phyloP scores from a whole-genome alignment of 2,329 filamentous ascomycete genomes.

The Akanthomyces muscarius region DNA sequence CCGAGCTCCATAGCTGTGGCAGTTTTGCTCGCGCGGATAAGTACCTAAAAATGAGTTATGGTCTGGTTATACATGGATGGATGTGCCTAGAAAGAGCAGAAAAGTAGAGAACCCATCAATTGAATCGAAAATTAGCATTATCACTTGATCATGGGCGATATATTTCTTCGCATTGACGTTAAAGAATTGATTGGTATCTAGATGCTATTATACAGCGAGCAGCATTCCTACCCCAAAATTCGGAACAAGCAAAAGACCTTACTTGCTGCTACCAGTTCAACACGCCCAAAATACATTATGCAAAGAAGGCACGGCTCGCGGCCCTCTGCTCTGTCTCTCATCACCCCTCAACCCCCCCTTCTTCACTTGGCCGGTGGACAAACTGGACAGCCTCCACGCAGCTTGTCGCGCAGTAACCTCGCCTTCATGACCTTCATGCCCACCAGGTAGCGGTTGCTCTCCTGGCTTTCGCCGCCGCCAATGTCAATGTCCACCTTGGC shows the following conservation, averaged over 20 bases:
- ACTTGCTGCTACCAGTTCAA: not conserved
- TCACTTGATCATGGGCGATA: not conserved
- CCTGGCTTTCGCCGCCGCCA: constrained; percentile 39
- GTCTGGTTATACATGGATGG: not conserved
- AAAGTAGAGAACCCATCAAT: constrained; percentile 15
- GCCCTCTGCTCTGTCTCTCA: no score
- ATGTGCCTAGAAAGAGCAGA: constrained; percentile 15
- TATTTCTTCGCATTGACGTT: not conserved
- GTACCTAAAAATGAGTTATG: not conserved
- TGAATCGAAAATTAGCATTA: constrained; percentile 4
- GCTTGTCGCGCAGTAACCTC: constrained; percentile 67
- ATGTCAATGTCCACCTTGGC: constrained; percentile 46
- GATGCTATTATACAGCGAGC: constrained; percentile 14
- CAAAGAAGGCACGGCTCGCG: not conserved
- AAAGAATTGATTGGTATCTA: constrained; percentile 18
- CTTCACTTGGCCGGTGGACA: constrained; percentile 35
- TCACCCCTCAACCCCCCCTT: no score
- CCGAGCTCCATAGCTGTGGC: not conserved
- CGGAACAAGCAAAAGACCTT: not conserved
- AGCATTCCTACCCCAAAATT: not conserved
- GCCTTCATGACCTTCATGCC: constrained; percentile 86
- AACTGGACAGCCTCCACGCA: constrained; percentile 62
- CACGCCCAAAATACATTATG: not conserved
- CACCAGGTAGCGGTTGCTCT: constrained; percentile 58
- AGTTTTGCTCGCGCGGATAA: not conserved